Conservation (phyloP, 78 protist genomes). For the Diacronema lutheri region DNA sequence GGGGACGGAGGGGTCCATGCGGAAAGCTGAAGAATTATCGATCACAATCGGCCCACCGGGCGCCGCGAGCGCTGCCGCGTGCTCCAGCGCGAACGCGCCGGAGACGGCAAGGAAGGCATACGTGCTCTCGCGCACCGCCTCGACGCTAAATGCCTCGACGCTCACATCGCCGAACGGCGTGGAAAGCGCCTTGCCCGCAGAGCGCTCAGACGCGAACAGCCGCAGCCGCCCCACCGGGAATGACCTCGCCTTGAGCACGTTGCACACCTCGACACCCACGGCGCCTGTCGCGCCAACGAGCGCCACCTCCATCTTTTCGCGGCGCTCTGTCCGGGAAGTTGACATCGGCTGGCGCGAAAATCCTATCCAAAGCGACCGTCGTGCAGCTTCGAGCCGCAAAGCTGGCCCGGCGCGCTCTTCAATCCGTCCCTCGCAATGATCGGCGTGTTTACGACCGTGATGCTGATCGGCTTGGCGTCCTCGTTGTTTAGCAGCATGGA, state of each 20-base stretch:
- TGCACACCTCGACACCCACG: slow-evolving; percentile 18
- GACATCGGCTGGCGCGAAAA: too few species aligned
- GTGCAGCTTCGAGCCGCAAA: too few species aligned
- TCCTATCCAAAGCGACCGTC: too few species aligned
- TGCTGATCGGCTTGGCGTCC: too few species aligned
- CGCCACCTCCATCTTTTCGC: background rate
- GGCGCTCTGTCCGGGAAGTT: too few species aligned
- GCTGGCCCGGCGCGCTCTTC: too few species aligned
- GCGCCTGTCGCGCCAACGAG: slow-evolving; percentile 39
- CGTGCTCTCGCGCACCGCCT: slow-evolving; percentile 13
- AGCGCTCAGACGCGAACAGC: slow-evolving; percentile 39
- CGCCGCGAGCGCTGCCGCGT: background rate
- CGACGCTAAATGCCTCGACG: slow-evolving; percentile 34
- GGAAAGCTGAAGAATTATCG: slow-evolving; percentile 47
- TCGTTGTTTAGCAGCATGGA: too few species aligned
- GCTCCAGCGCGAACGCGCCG: slow-evolving; percentile 31
- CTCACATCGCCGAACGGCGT: background rate
- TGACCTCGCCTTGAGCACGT: background rate
- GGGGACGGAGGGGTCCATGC: background rate
- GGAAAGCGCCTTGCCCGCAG: slow-evolving; percentile 5
- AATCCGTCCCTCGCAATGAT: too few species aligned
- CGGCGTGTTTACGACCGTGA: too few species aligned
- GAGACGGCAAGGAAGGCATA: slow-evolving; percentile 32
- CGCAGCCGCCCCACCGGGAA: slow-evolving; percentile 15
- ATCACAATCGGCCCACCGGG: slow-evolving; percentile 24